Percentiles rank a stretch among this genome's conserved stretches.
Conservation (phyloP, 139 green algal species). For the Picochlorum sp. region DNA sequence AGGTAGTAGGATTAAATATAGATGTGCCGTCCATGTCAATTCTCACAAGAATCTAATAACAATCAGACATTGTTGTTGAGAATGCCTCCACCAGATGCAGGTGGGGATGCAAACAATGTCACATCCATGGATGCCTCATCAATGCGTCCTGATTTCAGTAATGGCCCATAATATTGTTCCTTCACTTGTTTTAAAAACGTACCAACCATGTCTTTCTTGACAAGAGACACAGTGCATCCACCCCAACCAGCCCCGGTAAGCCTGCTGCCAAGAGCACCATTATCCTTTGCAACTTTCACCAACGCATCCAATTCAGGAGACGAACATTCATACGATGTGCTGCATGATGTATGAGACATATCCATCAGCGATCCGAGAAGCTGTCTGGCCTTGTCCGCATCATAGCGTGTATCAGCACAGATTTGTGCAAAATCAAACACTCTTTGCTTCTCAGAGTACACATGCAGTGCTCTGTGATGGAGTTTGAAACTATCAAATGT, state of each 20-base stretch:
- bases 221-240: slow-evolving; percentile 83
- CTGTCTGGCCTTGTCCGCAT: slow-evolving; percentile 26
- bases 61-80: slow-evolving; percentile 9
- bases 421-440: slow-evolving; percentile 59
- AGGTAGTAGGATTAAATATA: neutral
- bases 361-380: slow-evolving; percentile 82
- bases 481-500: slow-evolving; percentile 50
- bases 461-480: slow-evolving; percentile 61
- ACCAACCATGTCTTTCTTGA: slow-evolving; percentile 41
- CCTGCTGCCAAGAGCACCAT: slow-evolving; percentile 69
- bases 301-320: slow-evolving; percentile 85
- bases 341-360: slow-evolving; percentile 71
- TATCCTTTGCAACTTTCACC: slow-evolving; percentile 41
- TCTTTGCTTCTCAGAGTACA: slow-evolving; percentile 71
- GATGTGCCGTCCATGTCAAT: neutral
- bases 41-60: no score
- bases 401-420: neutral
- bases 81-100: slow-evolving; percentile 42
- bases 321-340: slow-evolving; percentile 82
- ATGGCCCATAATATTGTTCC: slow-evolving; percentile 23
- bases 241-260: slow-evolving; percentile 92
- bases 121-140: slow-evolving; percentile 15
- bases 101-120: slow-evolving; percentile 46
- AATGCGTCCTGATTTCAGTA: slow-evolving; percentile 22
- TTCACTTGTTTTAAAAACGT: slow-evolving; percentile 48